Evolutionary conservation across 2,329 filamentous ascomycete species (phyloP), one percentile per base, ranked within the genome.

Genomic region (Colletotrichum tropicale): DNA sequence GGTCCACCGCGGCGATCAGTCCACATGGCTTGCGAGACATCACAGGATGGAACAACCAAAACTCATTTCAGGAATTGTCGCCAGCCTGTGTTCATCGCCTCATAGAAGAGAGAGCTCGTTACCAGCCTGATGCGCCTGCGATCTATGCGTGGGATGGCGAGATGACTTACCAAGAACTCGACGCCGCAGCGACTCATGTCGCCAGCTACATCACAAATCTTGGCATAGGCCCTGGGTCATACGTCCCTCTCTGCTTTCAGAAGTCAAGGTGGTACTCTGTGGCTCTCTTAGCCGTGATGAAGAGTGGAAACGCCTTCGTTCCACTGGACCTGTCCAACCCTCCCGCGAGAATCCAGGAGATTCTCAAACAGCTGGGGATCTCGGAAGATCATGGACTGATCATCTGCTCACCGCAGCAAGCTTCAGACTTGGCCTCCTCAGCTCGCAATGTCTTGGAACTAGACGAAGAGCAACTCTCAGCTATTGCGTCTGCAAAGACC

Each of bases 251-350:
- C 4, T 82, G 78, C 48, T 80, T 81, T 16, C 78, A 82, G 13
- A 84, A 83, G 68, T 82, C 80, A 3, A 76, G 32, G 4, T 80
- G 78, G 78, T 77, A 78, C 21, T 62, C 80, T 1, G 78, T 83
- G 2, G 80, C 79, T 3, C 80, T 84, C 24, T 43, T 84, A 0
- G 83, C 77, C 3, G 71, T 83, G 10, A 78, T 84, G 71, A 83
- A 82, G 66, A 76, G 82, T 6, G 84, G 84, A 6, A 82, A 80
- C 8, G 81, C 80, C 1, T 82, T 83, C 36, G 81, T 81, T 1
- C 79, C 80, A 5, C 69, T 84, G 15, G 82, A 84, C 55, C 77
- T 78, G 5, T 48, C 65, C 0, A 74, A 76, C 15, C 70, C 74
- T 2, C 5, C 43, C 0, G 8, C 21, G 4, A 36, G 74, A 12